phyloP scores from a whole-genome alignment of 345 rosid species.

The Adansonia digitata region DNA sequence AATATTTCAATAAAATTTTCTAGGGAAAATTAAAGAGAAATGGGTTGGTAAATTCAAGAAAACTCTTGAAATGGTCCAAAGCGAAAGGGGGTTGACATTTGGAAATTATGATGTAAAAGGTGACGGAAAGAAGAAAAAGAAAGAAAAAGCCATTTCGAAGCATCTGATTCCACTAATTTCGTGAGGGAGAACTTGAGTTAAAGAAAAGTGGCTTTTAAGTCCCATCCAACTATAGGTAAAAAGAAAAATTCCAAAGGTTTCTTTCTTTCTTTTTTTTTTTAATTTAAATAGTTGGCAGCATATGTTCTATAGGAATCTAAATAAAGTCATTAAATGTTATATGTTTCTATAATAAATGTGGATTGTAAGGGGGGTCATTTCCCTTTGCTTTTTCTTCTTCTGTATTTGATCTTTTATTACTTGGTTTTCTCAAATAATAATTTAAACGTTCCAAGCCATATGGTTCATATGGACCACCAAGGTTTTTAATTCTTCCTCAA shows the following conservation, averaged over 20 bases:
- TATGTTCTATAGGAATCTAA: slow-evolving; percentile 35
- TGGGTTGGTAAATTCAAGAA: neutral
- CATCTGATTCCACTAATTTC: slow-evolving; percentile 38
- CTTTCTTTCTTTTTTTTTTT: too few relatives aligned
- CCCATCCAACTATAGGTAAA: slow-evolving; percentile 17
- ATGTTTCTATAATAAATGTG: neutral
- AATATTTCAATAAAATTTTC: too few relatives aligned
- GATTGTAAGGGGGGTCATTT: neutral
- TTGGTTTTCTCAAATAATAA: neutral
- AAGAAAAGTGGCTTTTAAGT: slow-evolving; percentile 29
- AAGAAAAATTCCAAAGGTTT: neutral
- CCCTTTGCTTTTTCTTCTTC: neutral
- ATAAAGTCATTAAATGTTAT: slow-evolving; percentile 3
- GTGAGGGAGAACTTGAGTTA: slow-evolving; percentile 19
- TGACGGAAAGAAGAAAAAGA: neutral
- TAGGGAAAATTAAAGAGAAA: too few relatives aligned
- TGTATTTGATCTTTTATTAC: neutral
- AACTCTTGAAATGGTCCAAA: slow-evolving; percentile 9
- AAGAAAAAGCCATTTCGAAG: slow-evolving; percentile 11
- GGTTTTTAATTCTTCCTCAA: slow-evolving; percentile 7
- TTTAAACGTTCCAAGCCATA: neutral
- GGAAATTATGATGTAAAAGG: neutral
- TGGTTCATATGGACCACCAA: slow-evolving; percentile 19
- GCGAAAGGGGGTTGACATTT: neutral
- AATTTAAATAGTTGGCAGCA: slow-evolving; percentile 23